A percentile compares a stretch with the other conserved stretches of the same genome.
phyloP scores from a whole-genome alignment of 257 asterid genomes.

The Ajuga chamaepitys region DNA sequence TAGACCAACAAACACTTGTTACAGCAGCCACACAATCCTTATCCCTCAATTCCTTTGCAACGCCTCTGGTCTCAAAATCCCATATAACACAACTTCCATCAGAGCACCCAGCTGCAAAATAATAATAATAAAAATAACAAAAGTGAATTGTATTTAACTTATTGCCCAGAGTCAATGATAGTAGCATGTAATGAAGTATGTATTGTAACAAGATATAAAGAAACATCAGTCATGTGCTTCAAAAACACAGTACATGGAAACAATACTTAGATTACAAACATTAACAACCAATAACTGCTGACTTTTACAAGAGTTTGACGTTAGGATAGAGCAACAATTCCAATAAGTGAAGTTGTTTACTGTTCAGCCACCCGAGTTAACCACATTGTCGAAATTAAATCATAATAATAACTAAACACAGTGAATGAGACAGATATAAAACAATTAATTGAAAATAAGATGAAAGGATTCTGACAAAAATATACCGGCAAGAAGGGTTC shows the following conservation, averaged over 20 bases:
- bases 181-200: conserved; percentile 9
- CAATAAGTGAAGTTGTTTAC: background rate
- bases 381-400: background rate
- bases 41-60: conserved; percentile 64
- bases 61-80: conserved; percentile 92
- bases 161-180: background rate
- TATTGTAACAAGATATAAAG: background rate
- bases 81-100: conserved; percentile 86
- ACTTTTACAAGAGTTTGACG: background rate
- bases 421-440: background rate
- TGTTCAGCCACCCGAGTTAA: background rate
- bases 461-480: background rate
- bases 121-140: too few relatives aligned
- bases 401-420: background rate
- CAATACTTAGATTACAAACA: background rate
- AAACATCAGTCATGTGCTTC: background rate
- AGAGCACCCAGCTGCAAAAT: conserved; percentile 86
- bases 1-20: conserved; percentile 90
- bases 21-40: conserved; percentile 64
- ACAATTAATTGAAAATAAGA: background rate
- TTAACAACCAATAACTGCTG: background rate
- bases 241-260: background rate
- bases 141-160: background rate
- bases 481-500: conserved; percentile 93
- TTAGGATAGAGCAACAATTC: background rate